Percentiles rank a stretch among this genome's conserved stretches.
phyloP scores from a whole-genome alignment of 306 rosid genomes.

The Rubus idaeus region DNA sequence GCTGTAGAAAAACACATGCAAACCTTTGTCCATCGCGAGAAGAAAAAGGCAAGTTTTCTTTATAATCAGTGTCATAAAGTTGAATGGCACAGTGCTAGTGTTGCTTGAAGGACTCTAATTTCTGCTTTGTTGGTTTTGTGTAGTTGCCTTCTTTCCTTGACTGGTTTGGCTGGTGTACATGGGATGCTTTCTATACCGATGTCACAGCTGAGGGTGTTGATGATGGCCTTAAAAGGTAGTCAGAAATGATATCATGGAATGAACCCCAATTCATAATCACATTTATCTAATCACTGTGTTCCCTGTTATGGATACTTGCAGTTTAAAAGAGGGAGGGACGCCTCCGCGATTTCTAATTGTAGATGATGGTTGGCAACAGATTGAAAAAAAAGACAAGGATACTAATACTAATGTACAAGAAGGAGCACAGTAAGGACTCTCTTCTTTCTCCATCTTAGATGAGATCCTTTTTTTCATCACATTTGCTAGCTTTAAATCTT shows the following conservation, averaged over 20 bases:
- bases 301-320: conserved; percentile 39
- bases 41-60: conserved; percentile 60
- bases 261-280: not conserved
- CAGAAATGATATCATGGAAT: not conserved
- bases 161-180: conserved; percentile 99
- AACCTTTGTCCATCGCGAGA: conserved; percentile 85
- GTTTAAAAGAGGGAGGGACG: conserved; percentile 78
- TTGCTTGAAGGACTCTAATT: conserved; percentile 19
- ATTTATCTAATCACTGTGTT: conserved; percentile 15
- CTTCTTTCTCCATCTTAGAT: not conserved
- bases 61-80: not conserved
- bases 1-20: conserved; percentile 81
- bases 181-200: conserved; percentile 98
- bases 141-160: conserved; percentile 85
- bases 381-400: conserved; percentile 67
- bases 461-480: not conserved
- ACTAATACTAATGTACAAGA: conserved; percentile 62
- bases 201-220: conserved; percentile 96
- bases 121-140: conserved; percentile 32
- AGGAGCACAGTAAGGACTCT: conserved; percentile 87
- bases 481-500: not conserved
- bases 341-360: conserved; percentile 87
- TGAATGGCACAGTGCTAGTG: not conserved
- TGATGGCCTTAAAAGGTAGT: conserved; percentile 82
- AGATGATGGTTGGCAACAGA: conserved; percentile 99